Conservation (phyloP, 2,329 filamentous ascomycete genomes). For the Aaosphaeria arxii region DNA sequence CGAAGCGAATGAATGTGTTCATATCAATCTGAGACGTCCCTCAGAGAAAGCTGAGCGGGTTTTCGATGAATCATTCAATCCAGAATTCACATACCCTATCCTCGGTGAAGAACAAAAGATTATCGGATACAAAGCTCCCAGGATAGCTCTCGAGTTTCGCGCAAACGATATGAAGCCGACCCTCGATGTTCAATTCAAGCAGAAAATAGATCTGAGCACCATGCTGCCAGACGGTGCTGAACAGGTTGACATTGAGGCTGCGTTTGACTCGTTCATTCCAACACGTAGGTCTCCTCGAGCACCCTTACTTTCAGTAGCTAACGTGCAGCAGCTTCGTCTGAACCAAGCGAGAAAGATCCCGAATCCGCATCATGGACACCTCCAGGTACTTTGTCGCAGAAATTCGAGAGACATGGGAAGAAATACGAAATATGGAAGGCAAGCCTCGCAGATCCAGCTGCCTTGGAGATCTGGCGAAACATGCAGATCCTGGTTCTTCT, state of each 20-base stretch:
- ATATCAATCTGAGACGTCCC: constrained; percentile 36
- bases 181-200: constrained; percentile 66
- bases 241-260: constrained; percentile 68
- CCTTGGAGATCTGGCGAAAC: constrained; percentile 71
- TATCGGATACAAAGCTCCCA: constrained; percentile 82
- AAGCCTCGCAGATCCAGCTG: constrained; percentile 65
- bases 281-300: constrained; percentile 51
- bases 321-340: constrained; percentile 45
- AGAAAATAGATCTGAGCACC: constrained; percentile 70
- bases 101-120: constrained; percentile 92
- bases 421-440: constrained; percentile 84
- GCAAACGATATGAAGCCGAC: constrained; percentile 77
- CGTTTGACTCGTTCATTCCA: constrained; percentile 64
- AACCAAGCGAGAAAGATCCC: constrained; percentile 29
- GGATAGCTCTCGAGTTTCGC: constrained; percentile 68
- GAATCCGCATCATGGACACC: constrained; percentile 56
- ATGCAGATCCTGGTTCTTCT: constrained; percentile 81
- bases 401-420: constrained; percentile 59
- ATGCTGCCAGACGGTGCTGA: constrained; percentile 56
- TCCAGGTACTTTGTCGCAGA: constrained; percentile 69
- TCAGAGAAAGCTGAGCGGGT: constrained; percentile 15
- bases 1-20: constrained; percentile 36
- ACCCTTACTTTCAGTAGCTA: constrained; percentile 8
- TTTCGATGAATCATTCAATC: constrained; percentile 70
- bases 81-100: constrained; percentile 84